Base-by-base conservation (phyloP, 768 basidiomycete species). In the Suillus weaverae region DNA sequence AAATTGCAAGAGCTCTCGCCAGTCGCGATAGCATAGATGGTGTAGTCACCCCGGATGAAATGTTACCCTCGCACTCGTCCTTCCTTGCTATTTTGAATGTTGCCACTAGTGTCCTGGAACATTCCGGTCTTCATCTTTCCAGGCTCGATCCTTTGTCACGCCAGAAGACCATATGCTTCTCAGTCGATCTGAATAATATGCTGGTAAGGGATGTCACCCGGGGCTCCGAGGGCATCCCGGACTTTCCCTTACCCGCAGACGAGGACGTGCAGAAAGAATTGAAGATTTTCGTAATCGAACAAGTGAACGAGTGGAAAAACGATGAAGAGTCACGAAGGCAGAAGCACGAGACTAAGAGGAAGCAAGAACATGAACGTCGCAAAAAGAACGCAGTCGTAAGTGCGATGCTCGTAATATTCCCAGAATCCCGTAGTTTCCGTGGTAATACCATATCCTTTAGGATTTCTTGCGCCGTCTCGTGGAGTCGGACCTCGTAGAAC, bases 61-160 rank as follows among this genome's bases (percentile, higher is more conserved):
- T 59, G 57, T 18, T 59, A 10, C 57, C 57, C 38, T 59, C 57
- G 11, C 57, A 59, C 18, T 30, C 57, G 18, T 59, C 57, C 57
- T 59, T 59, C 39, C 57, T 59, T 59, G 57, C 57, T 18, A 59
- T 59, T 5, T 20, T 59, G 2, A 59, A 59, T 59, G 57, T 30
- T 13, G 41, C 57, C 10, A 59, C 57, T 3, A 2, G 39, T 30
- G 39, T 6, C 6, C 18, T 59, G 11, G 38, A 59, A 38, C 57
- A 41, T 41, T 59, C 38, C 16, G 57, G 57, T 20, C 38, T 59
- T 30, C 57, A 41, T 30, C 57, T 59, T 59, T 41, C 39, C 57
- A 59, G 39, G 11, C 57, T 59, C 39, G 57, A 59, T 32, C 41
- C 57, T 11, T 41, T 41, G 39, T 59, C 57, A 41, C 57, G 39